Evolutionary conservation across 257 asterid species (phyloP).

Genomic region (Nemophila menziesii): DNA sequence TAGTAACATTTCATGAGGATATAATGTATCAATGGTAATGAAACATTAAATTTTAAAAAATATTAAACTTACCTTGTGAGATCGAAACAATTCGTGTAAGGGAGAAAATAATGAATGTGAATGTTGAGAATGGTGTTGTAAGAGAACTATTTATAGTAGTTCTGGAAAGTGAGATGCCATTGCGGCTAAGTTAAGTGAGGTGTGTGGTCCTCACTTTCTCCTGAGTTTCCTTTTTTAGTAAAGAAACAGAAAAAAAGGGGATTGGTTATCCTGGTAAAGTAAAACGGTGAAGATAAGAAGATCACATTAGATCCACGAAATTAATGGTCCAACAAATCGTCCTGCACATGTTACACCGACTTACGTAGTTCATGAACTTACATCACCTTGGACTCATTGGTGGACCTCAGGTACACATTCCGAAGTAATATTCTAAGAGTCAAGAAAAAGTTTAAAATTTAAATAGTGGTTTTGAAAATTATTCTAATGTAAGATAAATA

Average conservation of each 20-base stretch:
- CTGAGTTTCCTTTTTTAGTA: not conserved
- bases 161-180: not conserved
- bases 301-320: conserved; percentile 1
- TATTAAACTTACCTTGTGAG: conserved; percentile 4
- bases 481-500: too few relatives aligned
- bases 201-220: not conserved
- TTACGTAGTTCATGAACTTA: too few relatives aligned
- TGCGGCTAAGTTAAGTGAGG: not conserved
- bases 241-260: too few relatives aligned
- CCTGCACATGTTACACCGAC: too few relatives aligned
- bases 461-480: too few relatives aligned
- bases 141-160: conserved; percentile 15
- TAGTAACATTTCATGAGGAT: too few relatives aligned
- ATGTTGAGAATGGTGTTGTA: not conserved
- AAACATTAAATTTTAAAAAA: not conserved
- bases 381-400: too few relatives aligned
- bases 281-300: not conserved
- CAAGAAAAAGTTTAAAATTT: too few relatives aligned
- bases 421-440: too few relatives aligned
- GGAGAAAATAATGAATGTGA: not conserved
- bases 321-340: not conserved
- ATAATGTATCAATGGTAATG: not conserved
- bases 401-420: too few relatives aligned
- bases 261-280: not conserved
- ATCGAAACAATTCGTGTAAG: not conserved